Base-by-base conservation (phyloP, 2,329 filamentous ascomycete species). In the Calonectria pauciramosa region DNA sequence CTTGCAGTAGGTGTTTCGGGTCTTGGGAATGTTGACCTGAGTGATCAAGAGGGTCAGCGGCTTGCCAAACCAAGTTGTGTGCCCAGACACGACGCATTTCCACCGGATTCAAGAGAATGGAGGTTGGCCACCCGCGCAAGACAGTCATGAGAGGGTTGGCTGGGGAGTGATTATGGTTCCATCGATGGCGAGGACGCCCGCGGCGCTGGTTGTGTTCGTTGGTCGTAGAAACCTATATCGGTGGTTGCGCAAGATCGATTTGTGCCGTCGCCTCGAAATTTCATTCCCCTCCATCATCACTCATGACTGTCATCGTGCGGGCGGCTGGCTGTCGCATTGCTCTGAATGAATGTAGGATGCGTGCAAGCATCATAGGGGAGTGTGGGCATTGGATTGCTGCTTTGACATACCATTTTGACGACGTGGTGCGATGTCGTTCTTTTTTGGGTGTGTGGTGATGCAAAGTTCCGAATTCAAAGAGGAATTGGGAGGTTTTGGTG, bases 1-100 rank as follows among this genome's bases (percentile, higher is more conserved):
- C 92, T 97, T 97, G 95, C 95, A 98, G 91, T 96, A 98, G 89
- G 96, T 98, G 91, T 95, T 94, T 88, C 96, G 93, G 88, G 96
- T 98, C 92, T 98, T 98, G 86, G 96, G 96, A 91, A 98, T 94
- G 95, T 98, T 98, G 92, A 98, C 96, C 96, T 96, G 82, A 78
- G 28, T 73, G 72, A 73, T 79, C 69, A 71, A 78, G 70, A 77
- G 71, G 80, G 83, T 86, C 82, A 85, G 82, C 81, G 67, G 73
- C 72, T 69, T 79, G 75, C 49, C 68, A 68, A 70, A 73, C 44
- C 73, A 70, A 63, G 38, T 56, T 67, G 70, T 76, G 66, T 23
- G n/a, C 56, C 49, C 47, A 60, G 9, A 28, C 68, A 68, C n/a
- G 67, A 66, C 66, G 41, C 65, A 60, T 80, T 47, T 47, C 44